Evolutionary conservation across 2,329 filamentous ascomycete species (phyloP), one percentile per base, ranked within the genome.

Genomic region (Microsporum audouinii): DNA sequence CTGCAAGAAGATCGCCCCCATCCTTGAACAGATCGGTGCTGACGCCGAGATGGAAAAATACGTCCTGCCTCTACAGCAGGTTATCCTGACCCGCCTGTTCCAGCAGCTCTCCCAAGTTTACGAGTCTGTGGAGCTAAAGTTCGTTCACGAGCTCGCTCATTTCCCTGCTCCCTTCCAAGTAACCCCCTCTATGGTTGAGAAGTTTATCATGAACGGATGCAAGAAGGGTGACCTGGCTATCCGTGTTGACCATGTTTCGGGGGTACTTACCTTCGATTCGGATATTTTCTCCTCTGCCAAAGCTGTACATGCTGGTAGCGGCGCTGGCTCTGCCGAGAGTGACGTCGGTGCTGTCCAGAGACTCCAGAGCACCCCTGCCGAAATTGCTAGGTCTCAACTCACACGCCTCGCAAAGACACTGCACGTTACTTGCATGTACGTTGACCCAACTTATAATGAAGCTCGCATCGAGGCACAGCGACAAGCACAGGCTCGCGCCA

Each of bases 161-260:
- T 99, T 99, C 82, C 94, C 94, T 7, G 91, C 95, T 73, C 90
- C 94, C 47, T 97, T 95, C 83, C 88, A 96, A 77, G 91, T 97
- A 67, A 88, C 84, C 65, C 86, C 88, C 60, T 85, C 87, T 66
- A 95, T 89, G 64, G 95, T 99, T 67, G 94, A 99, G 81, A 99
- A 97, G 80, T 99, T 99, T 82, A 97, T 99, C 82, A 99, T 99
- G 94, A 99, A 99, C 76, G 94, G 94, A 65, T 97, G 95, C 84
- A 99, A 99, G 85, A 99, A 99, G 84, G 94, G 94, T 61, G 94
- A 99, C 70, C 83, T 99, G 53, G 88, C 94, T 60, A 95, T 99
- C 69, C 91, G 94, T 64, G 90, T 97, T 77, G 89, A 97, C 72
- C 94, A 99, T 73, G 91, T 91, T 64, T 92, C 91, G 60, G 91